phyloP scores from a whole-genome alignment of 345 rosid species.

The Populus nigra region DNA sequence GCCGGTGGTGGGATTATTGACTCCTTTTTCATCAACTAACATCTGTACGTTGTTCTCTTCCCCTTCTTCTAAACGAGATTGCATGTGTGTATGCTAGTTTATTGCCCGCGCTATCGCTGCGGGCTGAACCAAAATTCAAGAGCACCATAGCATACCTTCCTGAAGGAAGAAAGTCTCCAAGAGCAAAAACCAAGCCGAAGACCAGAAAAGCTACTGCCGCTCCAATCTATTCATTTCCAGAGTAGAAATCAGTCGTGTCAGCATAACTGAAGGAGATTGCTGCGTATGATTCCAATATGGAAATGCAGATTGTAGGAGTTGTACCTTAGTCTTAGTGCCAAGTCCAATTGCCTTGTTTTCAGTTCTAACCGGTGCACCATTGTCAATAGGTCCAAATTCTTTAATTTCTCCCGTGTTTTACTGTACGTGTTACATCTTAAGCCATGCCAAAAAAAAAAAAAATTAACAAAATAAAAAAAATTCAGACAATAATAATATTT shows the following conservation, averaged over 20 bases:
- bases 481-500: no score
- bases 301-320: background rate
- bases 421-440: no score
- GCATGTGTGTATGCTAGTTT: no score
- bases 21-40: no score
- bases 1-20: no score
- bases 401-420: no score
- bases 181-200: slow-evolving; percentile 88
- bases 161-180: slow-evolving; percentile 86
- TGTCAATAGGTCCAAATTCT: slow-evolving; percentile 65
- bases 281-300: background rate
- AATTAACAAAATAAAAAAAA: no score
- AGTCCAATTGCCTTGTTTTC: slow-evolving; percentile 70
- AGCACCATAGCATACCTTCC: slow-evolving; percentile 53
- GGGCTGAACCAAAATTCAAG: slow-evolving; percentile 7
- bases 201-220: slow-evolving; percentile 80
- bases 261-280: slow-evolving; percentile 1
- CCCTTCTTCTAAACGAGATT: background rate
- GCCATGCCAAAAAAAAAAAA: no score
- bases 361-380: slow-evolving; percentile 66
- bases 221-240: slow-evolving; percentile 58
- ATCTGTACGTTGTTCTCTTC: no score
- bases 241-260: slow-evolving; percentile 8
- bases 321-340: slow-evolving; percentile 80
- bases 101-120: no score